Evolutionary conservation across 345 rosid genomes (phyloP).

Genomic region (Passiflora organensis): DNA sequence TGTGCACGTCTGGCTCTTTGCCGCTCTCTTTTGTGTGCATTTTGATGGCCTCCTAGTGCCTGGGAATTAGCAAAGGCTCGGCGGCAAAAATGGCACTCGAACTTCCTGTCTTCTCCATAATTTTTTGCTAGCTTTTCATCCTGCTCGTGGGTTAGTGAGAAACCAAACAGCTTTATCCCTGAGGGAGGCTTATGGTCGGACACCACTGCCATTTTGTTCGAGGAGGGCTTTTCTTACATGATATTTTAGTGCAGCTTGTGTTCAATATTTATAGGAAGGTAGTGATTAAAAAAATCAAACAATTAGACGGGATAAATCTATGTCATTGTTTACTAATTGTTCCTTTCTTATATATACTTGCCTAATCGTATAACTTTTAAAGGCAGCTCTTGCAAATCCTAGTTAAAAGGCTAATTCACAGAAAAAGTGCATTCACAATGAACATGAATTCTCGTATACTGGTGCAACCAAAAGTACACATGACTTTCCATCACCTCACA

Average conservation of each 20-base stretch:
- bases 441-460: conserved; percentile 2
- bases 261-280: conserved; percentile 11
- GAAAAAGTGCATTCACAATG: neutral
- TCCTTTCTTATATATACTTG: too few species aligned
- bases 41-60: conserved; percentile 64
- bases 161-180: conserved; percentile 38
- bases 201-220: conserved; percentile 16
- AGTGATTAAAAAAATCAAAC: too few species aligned
- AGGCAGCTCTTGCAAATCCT: neutral
- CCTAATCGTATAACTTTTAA: too few species aligned
- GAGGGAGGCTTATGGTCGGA: conserved; percentile 22
- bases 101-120: conserved; percentile 27
- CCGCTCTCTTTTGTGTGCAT: conserved; percentile 59
- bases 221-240: neutral
- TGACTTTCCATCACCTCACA: too few species aligned
- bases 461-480: conserved; percentile 24
- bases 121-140: conserved; percentile 14
- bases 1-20: conserved; percentile 43
- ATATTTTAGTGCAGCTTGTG: neutral
- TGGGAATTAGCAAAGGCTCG: conserved; percentile 51
- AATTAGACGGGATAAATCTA: too few species aligned
- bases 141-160: conserved; percentile 20
- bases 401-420: neutral
- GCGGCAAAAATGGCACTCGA: conserved; percentile 55
- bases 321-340: too few species aligned